Conservation (phyloP, 805 yeast genomes). For the Maudiozyma serrabonitensis region DNA sequence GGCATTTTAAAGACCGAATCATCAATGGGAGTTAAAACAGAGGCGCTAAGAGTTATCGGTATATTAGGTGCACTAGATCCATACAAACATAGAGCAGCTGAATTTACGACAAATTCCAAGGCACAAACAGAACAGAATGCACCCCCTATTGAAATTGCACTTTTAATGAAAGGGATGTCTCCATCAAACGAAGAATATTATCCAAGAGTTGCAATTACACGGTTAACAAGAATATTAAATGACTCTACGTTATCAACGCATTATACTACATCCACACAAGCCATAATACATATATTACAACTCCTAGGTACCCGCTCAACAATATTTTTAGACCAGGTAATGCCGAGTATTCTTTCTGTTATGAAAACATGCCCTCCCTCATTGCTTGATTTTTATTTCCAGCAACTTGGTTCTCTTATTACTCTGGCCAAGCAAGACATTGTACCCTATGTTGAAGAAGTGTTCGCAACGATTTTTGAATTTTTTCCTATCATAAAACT, state of each 20-base stretch:
- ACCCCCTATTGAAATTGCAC: conserved; percentile 81
- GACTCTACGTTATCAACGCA: conserved; percentile 80
- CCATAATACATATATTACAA: conserved; percentile 83
- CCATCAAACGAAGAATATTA: conserved; percentile 89
- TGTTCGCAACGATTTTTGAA: conserved; percentile 66
- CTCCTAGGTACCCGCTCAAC: conserved; percentile 84
- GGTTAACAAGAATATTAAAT: conserved; percentile 70
- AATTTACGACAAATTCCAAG: conserved; percentile 47
- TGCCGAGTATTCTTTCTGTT: conserved; percentile 78
- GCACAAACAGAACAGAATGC: conserved; percentile 63
- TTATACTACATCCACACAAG: conserved; percentile 89
- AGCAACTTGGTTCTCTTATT: conserved; percentile 73
- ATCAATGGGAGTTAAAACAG: conserved; percentile 65
- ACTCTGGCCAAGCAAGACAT: conserved; percentile 83
- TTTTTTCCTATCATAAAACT: conserved; percentile 54
- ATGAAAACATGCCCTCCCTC: conserved; percentile 74
- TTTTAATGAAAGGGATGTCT: conserved; percentile 87
- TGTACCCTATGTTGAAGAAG: conserved; percentile 66
- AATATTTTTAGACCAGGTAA: conserved; percentile 75
- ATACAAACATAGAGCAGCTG: conserved; percentile 86
- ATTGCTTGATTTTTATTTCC: conserved; percentile 78
- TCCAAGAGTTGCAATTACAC: conserved; percentile 87
- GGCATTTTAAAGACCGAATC: conserved; percentile 75
- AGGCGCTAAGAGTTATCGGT: conserved; percentile 82
- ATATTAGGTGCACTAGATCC: conserved; percentile 96